Base-by-base conservation (phyloP, 2,329 filamentous ascomycete species). In the Eutypella sp. region DNA sequence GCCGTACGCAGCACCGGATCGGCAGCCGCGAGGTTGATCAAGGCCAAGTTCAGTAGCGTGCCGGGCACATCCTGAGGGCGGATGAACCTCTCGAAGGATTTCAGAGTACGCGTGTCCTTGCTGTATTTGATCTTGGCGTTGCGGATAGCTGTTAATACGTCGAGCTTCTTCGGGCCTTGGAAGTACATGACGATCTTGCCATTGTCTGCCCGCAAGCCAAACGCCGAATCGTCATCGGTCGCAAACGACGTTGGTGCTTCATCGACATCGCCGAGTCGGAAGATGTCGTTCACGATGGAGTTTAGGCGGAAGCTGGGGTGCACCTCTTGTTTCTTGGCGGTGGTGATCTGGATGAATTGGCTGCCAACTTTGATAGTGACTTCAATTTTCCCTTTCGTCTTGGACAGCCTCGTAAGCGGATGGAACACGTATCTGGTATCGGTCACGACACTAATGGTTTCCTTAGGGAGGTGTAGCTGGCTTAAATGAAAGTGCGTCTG, bases 141-240 rank as follows among this genome's bases (percentile, higher is more conserved):
- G 27, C 81, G 75, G 44, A 87, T 82, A 10, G 78, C 76, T 60
- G 82, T 77, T 3, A 87, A 67, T 18, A 87, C 73, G 49, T 85
- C 82, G 6, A 68, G 59, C 60, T 83, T 84, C 58, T 78, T 79
- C 1, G 80, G 72, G 52, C 82, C 85, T 16, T 81, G 82, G 60
- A 87, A 87, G 58, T 82, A 85, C 81, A 87, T 85, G 44, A 85
- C 76, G 41, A 85, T 81, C 63, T 82, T 85, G 54, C 83, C 83
- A 51, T 81, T 83, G 54, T 87, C 83, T 3, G 82, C 82, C 41
- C 82, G 74, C 23, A 87, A 66, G 1, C 82, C 83, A 61, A 87
- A 87, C 2, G 81, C 78, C 3, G 78, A 80, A 51, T 85, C 81
- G 47, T 86, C 82, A 47, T 85, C 82, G 0, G 77, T 78, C 48